These are phyloP conservation scores for Fusarium sp. DNA, from an alignment of 2,329 filamentous ascomycete genomes.

Conservation along the genomic window DNA sequence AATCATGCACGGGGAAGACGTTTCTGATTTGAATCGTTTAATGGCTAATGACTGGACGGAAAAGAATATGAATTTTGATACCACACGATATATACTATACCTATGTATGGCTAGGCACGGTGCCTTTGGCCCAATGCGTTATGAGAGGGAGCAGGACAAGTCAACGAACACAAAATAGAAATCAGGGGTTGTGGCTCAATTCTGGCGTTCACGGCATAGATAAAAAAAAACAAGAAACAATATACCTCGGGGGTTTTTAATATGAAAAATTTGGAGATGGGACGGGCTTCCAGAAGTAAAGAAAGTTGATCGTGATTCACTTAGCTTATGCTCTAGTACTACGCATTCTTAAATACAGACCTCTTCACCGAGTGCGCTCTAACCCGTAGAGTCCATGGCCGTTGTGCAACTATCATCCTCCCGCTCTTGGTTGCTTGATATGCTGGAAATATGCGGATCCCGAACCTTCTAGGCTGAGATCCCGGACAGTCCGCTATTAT, in stretches of 20 bases:
- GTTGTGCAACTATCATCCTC: slow-evolving; percentile 3
- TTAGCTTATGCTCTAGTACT: slow-evolving; percentile 1
- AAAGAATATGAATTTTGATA: slow-evolving; percentile 41
- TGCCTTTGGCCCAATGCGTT: slow-evolving; percentile 5
- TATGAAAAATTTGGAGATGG: neutral
- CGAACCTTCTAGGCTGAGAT: slow-evolving; percentile 41
- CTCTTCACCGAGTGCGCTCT: neutral
- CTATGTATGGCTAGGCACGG: slow-evolving; percentile 27
- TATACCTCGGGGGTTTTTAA: slow-evolving; percentile 29
- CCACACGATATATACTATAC: slow-evolving; percentile 34
- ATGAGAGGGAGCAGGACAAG: neutral
- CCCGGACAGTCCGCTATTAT: slow-evolving; percentile 42
- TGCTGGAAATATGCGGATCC: slow-evolving; percentile 1
- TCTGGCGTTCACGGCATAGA: slow-evolving; percentile 42
- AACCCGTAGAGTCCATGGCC: slow-evolving; percentile 1
- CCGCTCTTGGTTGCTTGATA: neutral
- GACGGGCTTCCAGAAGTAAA: neutral
- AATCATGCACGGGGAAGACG: neutral
- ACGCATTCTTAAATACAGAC: slow-evolving; percentile 1
- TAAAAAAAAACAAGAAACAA: slow-evolving; percentile 18
- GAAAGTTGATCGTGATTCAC: slow-evolving; percentile 2
- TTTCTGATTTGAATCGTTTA: slow-evolving; percentile 25
- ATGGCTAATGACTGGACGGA: slow-evolving; percentile 46
- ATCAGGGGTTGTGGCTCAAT: slow-evolving; percentile 1
- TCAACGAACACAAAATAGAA: slow-evolving; percentile 8